phyloP scores from a whole-genome alignment of 2,329 filamentous ascomycete species.

The Bipolaris sorokiniana region DNA sequence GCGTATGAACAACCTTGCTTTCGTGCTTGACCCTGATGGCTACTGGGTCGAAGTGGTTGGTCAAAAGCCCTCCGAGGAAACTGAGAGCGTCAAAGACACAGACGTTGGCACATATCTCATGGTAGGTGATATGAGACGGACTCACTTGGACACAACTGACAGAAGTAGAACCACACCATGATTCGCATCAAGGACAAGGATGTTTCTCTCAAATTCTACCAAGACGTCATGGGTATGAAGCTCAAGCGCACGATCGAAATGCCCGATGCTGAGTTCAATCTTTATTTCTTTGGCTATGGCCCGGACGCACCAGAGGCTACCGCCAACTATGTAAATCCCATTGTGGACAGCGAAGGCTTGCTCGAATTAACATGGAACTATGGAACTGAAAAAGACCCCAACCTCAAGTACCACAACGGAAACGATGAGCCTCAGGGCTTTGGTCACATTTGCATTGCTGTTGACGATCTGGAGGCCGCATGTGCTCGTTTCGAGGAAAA shows the following conservation, averaged over 20 bases:
- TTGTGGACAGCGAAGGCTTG: slow-evolving; percentile 77
- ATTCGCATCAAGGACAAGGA: slow-evolving; percentile 78
- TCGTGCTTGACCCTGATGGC: slow-evolving; percentile 83
- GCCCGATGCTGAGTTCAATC: slow-evolving; percentile 75
- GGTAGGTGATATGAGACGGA: slow-evolving; percentile 42
- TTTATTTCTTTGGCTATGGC: slow-evolving; percentile 89
- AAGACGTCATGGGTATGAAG: slow-evolving; percentile 88
- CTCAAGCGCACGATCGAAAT: slow-evolving; percentile 76
- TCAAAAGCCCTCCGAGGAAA: slow-evolving; percentile 73
- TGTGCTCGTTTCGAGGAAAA: slow-evolving; percentile 84
- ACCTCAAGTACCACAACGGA: slow-evolving; percentile 88
- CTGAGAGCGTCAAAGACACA: slow-evolving; percentile 73
- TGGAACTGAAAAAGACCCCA: slow-evolving; percentile 81
- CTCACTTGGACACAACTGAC: slow-evolving; percentile 15
- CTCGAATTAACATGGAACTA: slow-evolving; percentile 89
- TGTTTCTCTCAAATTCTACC: slow-evolving; percentile 56
- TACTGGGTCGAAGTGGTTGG: slow-evolving; percentile 78
- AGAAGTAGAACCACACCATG: slow-evolving; percentile 82
- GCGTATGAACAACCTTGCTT: slow-evolving; percentile 75
- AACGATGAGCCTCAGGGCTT: slow-evolving; percentile 93
- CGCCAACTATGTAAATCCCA: slow-evolving; percentile 62
- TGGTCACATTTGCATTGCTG: slow-evolving; percentile 86
- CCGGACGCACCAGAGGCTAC: slow-evolving; percentile 56
- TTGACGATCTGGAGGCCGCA: slow-evolving; percentile 87
- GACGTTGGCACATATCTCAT: slow-evolving; percentile 76